Conservation (phyloP, 805 yeast genomes). For the Candida methanosorbosa region DNA sequence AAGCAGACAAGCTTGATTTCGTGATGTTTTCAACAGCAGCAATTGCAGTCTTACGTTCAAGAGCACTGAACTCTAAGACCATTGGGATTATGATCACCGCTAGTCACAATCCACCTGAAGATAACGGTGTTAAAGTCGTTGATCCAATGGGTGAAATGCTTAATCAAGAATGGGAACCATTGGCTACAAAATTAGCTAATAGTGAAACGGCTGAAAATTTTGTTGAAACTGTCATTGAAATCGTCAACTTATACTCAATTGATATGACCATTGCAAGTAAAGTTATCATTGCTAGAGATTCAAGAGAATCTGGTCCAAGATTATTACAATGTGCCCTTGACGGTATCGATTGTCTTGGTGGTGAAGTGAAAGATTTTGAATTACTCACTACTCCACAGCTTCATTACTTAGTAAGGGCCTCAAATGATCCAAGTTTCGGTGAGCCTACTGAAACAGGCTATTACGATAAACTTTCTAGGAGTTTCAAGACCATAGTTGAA, state of each 20-base stretch:
- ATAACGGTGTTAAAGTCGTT: conserved; percentile 88
- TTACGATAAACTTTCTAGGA: conserved; percentile 47
- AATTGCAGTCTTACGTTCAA: conserved; percentile 77
- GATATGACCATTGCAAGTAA: conserved; percentile 32
- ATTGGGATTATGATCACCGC: conserved; percentile 98
- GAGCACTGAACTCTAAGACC: conserved; percentile 52
- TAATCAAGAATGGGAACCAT: conserved; percentile 71
- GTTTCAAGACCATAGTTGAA: conserved; percentile 39
- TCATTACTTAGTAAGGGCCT: conserved; percentile 73
- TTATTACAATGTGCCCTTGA: conserved; percentile 51
- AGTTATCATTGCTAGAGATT: conserved; percentile 75
- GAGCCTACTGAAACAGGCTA: conserved; percentile 60
- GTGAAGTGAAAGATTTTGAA: conserved; percentile 50
- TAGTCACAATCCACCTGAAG: conserved; percentile 87
- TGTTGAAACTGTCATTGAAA: conserved; percentile 24
- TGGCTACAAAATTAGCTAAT: conserved; percentile 79
- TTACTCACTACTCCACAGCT: conserved; percentile 88
- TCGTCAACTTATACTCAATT: conserved; percentile 36
- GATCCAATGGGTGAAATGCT: conserved; percentile 93
- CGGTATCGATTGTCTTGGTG: conserved; percentile 45
- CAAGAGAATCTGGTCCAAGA: conserved; percentile 74
- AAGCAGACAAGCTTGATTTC: conserved; percentile 61
- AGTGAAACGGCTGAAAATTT: conserved; percentile 39
- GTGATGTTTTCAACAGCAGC: conserved; percentile 81
- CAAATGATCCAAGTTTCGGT: conserved; percentile 61